Conservation (phyloP, 192 early-diverging fungal species). For the Rhizoclosmatium globosum region DNA sequence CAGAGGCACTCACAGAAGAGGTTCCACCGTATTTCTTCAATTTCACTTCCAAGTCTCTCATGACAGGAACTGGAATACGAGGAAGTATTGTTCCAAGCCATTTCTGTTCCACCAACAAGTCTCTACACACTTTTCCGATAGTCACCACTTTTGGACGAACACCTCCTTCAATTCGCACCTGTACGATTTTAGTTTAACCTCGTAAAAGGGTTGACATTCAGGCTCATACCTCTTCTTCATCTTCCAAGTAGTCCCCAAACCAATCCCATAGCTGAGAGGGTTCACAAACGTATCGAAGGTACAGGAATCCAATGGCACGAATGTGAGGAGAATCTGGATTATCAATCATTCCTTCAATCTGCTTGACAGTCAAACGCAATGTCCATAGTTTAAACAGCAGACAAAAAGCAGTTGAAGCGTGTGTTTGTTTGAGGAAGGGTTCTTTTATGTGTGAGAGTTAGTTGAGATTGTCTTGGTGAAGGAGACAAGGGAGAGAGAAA, state of each 20-base stretch:
- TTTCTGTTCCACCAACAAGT: slow-evolving; percentile 78
- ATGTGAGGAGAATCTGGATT: slow-evolving; percentile 82
- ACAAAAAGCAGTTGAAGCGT: slow-evolving; percentile 83
- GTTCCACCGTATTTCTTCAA: slow-evolving; percentile 42
- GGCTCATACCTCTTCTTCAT: slow-evolving; percentile 71
- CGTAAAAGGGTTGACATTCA: background rate
- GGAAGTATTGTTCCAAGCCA: slow-evolving; percentile 83
- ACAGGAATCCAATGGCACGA: slow-evolving; percentile 81
- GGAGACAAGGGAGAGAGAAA: background rate
- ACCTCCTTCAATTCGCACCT: slow-evolving; percentile 49
- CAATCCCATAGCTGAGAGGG: slow-evolving; percentile 81
- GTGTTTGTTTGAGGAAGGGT: slow-evolving; percentile 81
- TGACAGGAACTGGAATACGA: slow-evolving; percentile 83
- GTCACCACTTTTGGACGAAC: slow-evolving; percentile 57
- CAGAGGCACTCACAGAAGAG: background rate
- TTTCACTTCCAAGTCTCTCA: slow-evolving; percentile 75
- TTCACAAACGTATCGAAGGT: slow-evolving; percentile 82
- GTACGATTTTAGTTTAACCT: slow-evolving; percentile 59
- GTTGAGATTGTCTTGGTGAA: background rate
- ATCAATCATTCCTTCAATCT: slow-evolving; percentile 79
- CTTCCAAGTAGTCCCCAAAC: slow-evolving; percentile 79
- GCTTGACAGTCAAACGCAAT: slow-evolving; percentile 74
- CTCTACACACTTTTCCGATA: slow-evolving; percentile 73
- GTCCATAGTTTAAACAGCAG: slow-evolving; percentile 88
- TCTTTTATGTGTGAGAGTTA: slow-evolving; percentile 48